phyloP scores from a whole-genome alignment of 176 grass and related monocot genomes.

The Eragrostis nindensis region DNA sequence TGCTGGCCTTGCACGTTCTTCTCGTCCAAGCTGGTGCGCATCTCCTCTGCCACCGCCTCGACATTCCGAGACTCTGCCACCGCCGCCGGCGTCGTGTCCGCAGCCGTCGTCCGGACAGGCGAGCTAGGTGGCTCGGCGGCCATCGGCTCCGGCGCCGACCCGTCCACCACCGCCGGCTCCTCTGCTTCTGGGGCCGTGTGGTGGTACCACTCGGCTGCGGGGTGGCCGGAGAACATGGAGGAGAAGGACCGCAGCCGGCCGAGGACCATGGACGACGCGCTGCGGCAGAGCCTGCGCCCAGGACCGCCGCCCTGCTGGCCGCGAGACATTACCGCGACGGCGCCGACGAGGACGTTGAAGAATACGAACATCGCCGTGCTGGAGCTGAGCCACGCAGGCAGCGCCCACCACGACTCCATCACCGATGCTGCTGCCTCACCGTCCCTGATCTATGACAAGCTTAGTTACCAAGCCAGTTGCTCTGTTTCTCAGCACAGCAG shows the following conservation, averaged over 20 bases:
- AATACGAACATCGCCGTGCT: too few relatives aligned
- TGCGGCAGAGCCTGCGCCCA: constrained; percentile 35
- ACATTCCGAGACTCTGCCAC: neutral
- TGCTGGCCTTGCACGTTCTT: neutral
- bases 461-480: too few relatives aligned
- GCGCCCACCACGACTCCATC: too few relatives aligned
- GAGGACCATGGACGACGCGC: constrained; percentile 48
- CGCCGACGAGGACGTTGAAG: too few relatives aligned
- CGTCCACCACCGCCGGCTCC: neutral
- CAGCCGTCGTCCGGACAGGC: neutral
- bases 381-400: too few relatives aligned
- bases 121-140: neutral
- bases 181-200: neutral
- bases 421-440: too few relatives aligned
- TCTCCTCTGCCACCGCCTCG: neutral
- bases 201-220: neutral
- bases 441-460: too few relatives aligned
- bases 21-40: neutral
- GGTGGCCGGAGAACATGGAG: constrained; percentile 19
- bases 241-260: constrained; percentile 40
- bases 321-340: neutral
- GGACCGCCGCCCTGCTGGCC: neutral
- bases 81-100: too few relatives aligned
- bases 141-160: too few relatives aligned
- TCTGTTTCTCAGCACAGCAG: too few relatives aligned